Base-by-base conservation (phyloP, 176 grass and related monocot species). In the Luzula sylvatica region DNA sequence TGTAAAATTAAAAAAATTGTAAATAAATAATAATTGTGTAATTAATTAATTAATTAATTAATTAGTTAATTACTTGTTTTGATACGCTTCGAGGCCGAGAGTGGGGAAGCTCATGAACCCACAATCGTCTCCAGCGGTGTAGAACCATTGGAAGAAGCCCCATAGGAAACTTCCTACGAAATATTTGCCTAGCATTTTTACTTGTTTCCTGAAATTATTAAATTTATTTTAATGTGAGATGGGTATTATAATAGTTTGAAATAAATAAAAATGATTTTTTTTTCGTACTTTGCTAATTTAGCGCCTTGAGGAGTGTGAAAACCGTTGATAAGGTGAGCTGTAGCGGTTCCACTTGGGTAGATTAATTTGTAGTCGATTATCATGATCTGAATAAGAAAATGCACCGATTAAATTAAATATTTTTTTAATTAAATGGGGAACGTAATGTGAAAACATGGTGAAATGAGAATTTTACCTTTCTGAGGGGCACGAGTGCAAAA, bases 61-160 rank as follows among this genome's bases (percentile, higher is more conserved):
- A n/a, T 11, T 26, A 1, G 3, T 5, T 8, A 56, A 15, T 12
- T 71, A 82, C 83, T 52, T 87, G 19, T 80, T 62, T 6, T 17
- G 53, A 64, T 80, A 74, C 15, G 88, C 88, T 67, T 87, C 54
- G 11, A 94, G 79, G 43, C 87, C 87, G 15, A 93, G 60, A 51
- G 87, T 86, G 65, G 87, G 87, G 61, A 93, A 93, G 32, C 72
- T 72, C 32, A 70, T 68, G 55, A 93, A 93, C 60, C 81, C 87
- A 21, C 87, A 93, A 16, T 78, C 65, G 58, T 84, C 63, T 14
- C 83, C 77, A 30, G 68, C 83, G 2, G 73, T 88, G 72, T 76
- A 95, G 62, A 95, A 95, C 89, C 89, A 95, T 51, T 88, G 80
- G 26, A 95, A 95, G 69, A 95, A 67, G 20, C 80, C 83, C 89